phyloP scores from a whole-genome alignment of 2,329 filamentous ascomycete genomes.

The Dactylella cylindrospora region DNA sequence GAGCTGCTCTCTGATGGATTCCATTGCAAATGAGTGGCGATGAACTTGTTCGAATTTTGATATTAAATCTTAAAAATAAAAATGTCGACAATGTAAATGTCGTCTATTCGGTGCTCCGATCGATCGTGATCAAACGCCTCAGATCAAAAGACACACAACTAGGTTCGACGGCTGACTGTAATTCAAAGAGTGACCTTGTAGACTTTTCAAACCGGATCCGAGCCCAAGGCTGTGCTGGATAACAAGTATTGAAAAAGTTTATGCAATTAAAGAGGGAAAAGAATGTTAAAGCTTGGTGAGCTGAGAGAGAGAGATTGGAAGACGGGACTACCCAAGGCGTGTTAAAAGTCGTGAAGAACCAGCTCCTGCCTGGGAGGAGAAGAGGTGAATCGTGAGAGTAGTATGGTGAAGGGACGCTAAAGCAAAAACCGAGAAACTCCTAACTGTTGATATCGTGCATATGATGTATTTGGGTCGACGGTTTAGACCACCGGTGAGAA shows the following conservation, averaged over 20 bases:
- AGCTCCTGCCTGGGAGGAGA: slow-evolving; percentile 46
- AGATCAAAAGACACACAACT: slow-evolving; percentile 41
- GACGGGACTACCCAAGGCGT: slow-evolving; percentile 40
- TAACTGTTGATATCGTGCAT: slow-evolving; percentile 45
- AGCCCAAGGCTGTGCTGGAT: slow-evolving; percentile 39
- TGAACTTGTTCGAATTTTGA: slow-evolving; percentile 18
- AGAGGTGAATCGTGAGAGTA: slow-evolving; percentile 46
- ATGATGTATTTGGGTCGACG: slow-evolving; percentile 51
- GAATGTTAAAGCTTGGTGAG: slow-evolving; percentile 37
- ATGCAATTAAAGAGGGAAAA: slow-evolving; percentile 32
- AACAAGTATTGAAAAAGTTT: slow-evolving; percentile 6
- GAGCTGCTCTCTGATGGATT: slow-evolving; percentile 84
- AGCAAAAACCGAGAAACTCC: slow-evolving; percentile 45
- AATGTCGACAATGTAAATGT: slow-evolving; percentile 34
- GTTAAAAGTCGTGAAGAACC: slow-evolving; percentile 44
- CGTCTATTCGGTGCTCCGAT: slow-evolving; percentile 30
- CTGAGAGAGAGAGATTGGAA: slow-evolving; percentile 22
- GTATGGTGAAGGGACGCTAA: slow-evolving; percentile 44
- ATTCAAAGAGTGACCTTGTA: slow-evolving; percentile 35
- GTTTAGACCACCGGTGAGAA: slow-evolving; percentile 50
- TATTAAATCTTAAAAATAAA: slow-evolving; percentile 37
- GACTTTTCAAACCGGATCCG: slow-evolving; percentile 36
- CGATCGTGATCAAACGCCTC: slow-evolving; percentile 45
- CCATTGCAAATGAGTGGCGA: slow-evolving; percentile 60
- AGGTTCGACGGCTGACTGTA: slow-evolving; percentile 20